Evolutionary conservation across 2,329 filamentous ascomycete species (phyloP).

Genomic region (Colletotrichum cuscutae): DNA sequence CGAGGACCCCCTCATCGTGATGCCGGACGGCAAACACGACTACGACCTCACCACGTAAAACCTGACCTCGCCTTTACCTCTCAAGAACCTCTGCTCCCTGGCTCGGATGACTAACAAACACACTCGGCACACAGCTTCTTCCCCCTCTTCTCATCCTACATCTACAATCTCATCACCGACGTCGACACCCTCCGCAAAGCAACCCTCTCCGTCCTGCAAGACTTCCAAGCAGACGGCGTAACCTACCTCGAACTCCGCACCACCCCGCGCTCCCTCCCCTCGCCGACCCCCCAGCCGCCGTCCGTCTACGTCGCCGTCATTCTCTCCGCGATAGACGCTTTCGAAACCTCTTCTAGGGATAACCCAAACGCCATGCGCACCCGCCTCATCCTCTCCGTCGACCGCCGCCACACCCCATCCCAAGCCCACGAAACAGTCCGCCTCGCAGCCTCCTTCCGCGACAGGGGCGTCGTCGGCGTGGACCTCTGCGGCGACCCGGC

Average conservation of each 20-base stretch:
- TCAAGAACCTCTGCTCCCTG: background rate
- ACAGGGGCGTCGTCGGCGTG: conserved; percentile 73
- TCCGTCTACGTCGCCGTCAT: conserved; percentile 74
- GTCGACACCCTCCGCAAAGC: conserved; percentile 67
- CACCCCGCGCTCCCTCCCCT: conserved; percentile 67
- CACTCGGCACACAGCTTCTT: conserved; percentile 69
- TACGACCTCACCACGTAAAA: conserved; percentile 75
- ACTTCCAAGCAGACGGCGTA: conserved; percentile 78
- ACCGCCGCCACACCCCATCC: conserved; percentile 69
- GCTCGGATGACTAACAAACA: too few species aligned
- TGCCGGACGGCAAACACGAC: conserved; percentile 77
- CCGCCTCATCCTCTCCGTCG: conserved; percentile 78
- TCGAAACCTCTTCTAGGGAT: conserved; percentile 49
- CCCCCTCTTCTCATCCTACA: conserved; percentile 80
- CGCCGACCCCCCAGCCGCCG: conserved; percentile 41
- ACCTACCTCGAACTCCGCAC: conserved; percentile 84
- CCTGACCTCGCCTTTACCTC: conserved; percentile 13
- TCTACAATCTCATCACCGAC: conserved; percentile 79
- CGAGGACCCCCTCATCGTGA: conserved; percentile 74
- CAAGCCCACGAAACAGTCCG: conserved; percentile 73
- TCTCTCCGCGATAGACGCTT: conserved; percentile 69
- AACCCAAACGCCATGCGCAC: conserved; percentile 59
- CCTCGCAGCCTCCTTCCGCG: conserved; percentile 67
- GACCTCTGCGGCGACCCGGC: conserved; percentile 83
- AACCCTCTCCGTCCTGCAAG: conserved; percentile 71